Percentiles rank a stretch among this genome's conserved stretches.
phyloP scores from a whole-genome alignment of 2,329 filamentous ascomycete species.

The Ilyonectria mors-panacis region DNA sequence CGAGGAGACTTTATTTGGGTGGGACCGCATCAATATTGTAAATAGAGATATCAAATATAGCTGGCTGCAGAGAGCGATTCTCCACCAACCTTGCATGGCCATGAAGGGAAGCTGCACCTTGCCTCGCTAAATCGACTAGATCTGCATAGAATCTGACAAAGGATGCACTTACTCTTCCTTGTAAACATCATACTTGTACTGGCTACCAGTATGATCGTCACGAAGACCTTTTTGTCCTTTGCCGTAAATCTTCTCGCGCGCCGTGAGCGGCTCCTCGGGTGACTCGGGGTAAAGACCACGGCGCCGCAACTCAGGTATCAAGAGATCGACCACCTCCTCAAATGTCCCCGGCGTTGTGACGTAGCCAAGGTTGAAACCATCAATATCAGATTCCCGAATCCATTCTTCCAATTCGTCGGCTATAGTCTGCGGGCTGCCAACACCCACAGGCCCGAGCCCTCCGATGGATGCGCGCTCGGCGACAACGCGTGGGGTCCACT shows the following conservation, averaged over 20 bases:
- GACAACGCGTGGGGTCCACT: slow-evolving; percentile 62
- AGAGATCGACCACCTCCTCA: slow-evolving; percentile 51
- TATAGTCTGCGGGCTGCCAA: slow-evolving; percentile 58
- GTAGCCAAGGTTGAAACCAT: slow-evolving; percentile 60
- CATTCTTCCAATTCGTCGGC: slow-evolving; percentile 62
- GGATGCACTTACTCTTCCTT: slow-evolving; percentile 61
- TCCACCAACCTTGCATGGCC: too few relatives aligned
- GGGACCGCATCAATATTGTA: neutral
- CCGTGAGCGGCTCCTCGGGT: slow-evolving; percentile 58
- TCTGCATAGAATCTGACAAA: neutral
- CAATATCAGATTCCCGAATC: slow-evolving; percentile 59
- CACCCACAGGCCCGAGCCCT: slow-evolving; percentile 53
- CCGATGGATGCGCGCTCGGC: slow-evolving; percentile 60
- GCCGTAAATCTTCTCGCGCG: slow-evolving; percentile 74
- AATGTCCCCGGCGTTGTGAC: slow-evolving; percentile 59
- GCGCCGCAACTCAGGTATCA: slow-evolving; percentile 49
- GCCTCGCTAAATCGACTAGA: neutral
- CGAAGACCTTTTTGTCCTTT: slow-evolving; percentile 70
- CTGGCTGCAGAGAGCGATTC: too few relatives aligned
- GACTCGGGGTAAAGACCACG: slow-evolving; percentile 48
- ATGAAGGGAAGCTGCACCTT: too few relatives aligned
- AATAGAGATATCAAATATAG: neutral
- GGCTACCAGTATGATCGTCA: slow-evolving; percentile 71
- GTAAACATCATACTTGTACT: slow-evolving; percentile 75
- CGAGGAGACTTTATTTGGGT: neutral